These are phyloP conservation scores for Chlamydomonas schloesseri DNA, from an alignment of 139 green algal species.

Conservation along the genomic window DNA sequence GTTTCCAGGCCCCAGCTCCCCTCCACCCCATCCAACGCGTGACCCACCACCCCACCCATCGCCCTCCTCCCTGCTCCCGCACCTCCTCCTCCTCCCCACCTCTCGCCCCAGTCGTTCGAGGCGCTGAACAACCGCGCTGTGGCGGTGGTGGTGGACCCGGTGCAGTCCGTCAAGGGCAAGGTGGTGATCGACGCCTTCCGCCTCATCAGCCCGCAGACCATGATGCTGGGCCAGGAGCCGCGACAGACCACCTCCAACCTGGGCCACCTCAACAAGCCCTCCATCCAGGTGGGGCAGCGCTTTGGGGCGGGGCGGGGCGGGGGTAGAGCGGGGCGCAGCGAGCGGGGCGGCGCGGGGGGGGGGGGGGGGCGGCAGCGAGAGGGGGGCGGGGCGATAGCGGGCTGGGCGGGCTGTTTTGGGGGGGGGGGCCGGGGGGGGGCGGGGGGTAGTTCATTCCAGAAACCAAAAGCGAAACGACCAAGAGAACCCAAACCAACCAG, in stretches of 20 bases:
- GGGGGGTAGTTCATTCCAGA: no score
- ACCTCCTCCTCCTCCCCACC: background rate
- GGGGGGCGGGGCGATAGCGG: background rate
- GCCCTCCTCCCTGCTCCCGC: background rate
- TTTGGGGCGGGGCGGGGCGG: constrained; percentile 38
- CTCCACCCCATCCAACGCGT: background rate
- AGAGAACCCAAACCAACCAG: no score
- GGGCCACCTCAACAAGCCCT: constrained; percentile 98
- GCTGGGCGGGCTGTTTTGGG: no score
- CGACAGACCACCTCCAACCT: constrained; percentile 98
- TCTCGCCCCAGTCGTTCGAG: constrained; percentile 91
- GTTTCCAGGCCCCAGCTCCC: no score
- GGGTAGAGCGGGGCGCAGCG: no score
- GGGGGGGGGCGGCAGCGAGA: no score
- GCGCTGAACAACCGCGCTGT: constrained; percentile 96
- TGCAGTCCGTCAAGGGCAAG: constrained; percentile 95
- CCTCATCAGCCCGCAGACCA: constrained; percentile 88
- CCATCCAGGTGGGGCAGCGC: constrained; percentile 82
- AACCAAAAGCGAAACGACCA: no score
- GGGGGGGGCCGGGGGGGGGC: no score
- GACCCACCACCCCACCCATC: background rate
- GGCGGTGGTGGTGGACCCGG: constrained; percentile 97
- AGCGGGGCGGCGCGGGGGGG: no score
- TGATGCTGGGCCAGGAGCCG: constrained; percentile 97
- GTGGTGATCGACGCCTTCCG: constrained; percentile 97